Evolutionary conservation across 2,329 filamentous ascomycete species (phyloP).

Genomic region (Talaromyces sp.): DNA sequence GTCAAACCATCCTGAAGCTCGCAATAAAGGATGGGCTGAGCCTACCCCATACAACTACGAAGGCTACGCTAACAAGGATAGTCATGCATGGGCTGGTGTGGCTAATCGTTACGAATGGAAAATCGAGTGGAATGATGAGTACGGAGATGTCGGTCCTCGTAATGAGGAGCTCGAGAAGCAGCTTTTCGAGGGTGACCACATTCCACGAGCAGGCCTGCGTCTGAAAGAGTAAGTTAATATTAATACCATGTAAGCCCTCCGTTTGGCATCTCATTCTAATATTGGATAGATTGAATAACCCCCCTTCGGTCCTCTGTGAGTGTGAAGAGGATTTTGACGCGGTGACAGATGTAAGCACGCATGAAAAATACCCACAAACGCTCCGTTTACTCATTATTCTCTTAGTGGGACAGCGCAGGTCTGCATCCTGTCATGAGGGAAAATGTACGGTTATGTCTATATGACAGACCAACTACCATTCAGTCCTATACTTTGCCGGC

Average conservation of each 20-base stretch:
- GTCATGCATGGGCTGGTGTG: slow-evolving; percentile 56
- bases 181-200: slow-evolving; percentile 66
- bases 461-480: slow-evolving; percentile 77
- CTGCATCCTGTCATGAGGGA: slow-evolving; percentile 81
- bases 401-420: slow-evolving; percentile 73
- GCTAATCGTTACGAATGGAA: slow-evolving; percentile 79
- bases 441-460: slow-evolving; percentile 75
- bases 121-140: slow-evolving; percentile 65
- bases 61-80: slow-evolving; percentile 29
- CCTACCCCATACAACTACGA: slow-evolving; percentile 43
- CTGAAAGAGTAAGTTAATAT: slow-evolving; percentile 61
- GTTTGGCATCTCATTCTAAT: neutral
- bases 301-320: slow-evolving; percentile 8
- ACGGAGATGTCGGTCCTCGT: slow-evolving; percentile 73
- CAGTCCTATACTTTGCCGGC: slow-evolving; percentile 84
- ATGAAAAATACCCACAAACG: neutral
- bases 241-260: too few relatives aligned
- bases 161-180: slow-evolving; percentile 70
- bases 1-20: neutral
- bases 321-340: slow-evolving; percentile 12
- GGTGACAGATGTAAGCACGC: slow-evolving; percentile 10
- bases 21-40: slow-evolving; percentile 36
- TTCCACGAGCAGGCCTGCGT: slow-evolving; percentile 60
- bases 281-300: slow-evolving; percentile 14
- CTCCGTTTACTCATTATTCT: slow-evolving; percentile 26